These are phyloP conservation scores for Blepharisma stoltei DNA, from an alignment of 73 alveolate species.

Conservation along the genomic window DNA sequence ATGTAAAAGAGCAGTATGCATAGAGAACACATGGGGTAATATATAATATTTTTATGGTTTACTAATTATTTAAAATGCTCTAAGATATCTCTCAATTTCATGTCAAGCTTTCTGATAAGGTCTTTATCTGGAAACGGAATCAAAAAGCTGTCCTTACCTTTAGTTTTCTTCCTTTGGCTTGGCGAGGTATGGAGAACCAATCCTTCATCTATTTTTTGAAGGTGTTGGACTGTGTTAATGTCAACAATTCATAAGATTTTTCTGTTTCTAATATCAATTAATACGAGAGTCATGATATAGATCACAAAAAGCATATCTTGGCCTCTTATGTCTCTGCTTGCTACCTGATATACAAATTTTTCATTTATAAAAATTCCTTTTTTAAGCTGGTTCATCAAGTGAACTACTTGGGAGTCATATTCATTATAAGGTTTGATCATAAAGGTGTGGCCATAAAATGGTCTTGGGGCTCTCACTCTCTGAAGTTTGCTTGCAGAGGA, in stretches of 20 bases:
- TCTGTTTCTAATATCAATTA: not conserved
- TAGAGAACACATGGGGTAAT: too few relatives aligned
- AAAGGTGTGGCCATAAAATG: slow-evolving; percentile 78
- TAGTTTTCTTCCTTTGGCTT: not conserved
- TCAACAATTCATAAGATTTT: not conserved
- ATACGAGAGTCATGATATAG: not conserved
- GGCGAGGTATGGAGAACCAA: not conserved
- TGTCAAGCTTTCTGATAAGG: too few relatives aligned
- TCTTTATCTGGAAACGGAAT: not conserved
- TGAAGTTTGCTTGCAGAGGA: slow-evolving; percentile 59
- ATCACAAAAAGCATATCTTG: not conserved
- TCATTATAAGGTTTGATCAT: slow-evolving; percentile 62
- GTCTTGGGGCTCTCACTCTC: slow-evolving; percentile 84
- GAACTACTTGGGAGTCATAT: slow-evolving; percentile 54
- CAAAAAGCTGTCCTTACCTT: not conserved
- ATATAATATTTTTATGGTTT: too few relatives aligned
- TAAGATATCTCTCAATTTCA: too few relatives aligned
- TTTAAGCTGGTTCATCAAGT: not conserved
- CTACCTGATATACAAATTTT: slow-evolving; percentile 7
- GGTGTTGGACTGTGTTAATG: not conserved
- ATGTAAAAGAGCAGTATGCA: too few relatives aligned
- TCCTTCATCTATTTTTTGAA: not conserved
- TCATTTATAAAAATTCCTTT: slow-evolving; percentile 28
- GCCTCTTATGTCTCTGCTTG: slow-evolving; percentile 1
- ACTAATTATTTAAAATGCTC: too few relatives aligned